Base-by-base conservation (phyloP, 139 green algal species). In the Pseudopediastrum boryanum region DNA sequence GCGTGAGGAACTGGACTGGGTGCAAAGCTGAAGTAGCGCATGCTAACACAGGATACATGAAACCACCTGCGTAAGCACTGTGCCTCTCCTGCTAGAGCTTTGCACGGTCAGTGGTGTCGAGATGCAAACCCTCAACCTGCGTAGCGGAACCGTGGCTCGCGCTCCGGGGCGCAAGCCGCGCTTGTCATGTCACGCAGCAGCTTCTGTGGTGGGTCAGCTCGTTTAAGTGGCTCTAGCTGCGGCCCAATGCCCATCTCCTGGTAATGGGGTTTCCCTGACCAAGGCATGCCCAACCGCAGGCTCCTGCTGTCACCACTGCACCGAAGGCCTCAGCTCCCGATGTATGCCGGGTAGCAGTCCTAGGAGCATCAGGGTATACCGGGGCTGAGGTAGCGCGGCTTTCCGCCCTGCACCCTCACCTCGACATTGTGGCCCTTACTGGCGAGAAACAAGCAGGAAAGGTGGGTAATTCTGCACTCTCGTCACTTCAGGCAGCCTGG, bases 281-380 rank as follows among this genome's bases (percentile, higher is more conserved):
- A 33, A 51, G 35, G 46, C 25, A 29, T 51, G 63, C 63, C 35
- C 25, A 35, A 4, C 41, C 54, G 41, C 65, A 73, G 25, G 65
- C 42, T 2, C n/a, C 65, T 59, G 65, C 65, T 13, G 27, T n/a
- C 8, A n/a, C 68, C 12, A 31, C 44, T 21, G 50, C 68, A 31
- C 29, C 43, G 29, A n/a, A 63, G n/a, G 23, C 31, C 29, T 39
- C 9, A 9, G 13, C 21, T 38, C 69, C 78, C 52, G 54, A 80
- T 31, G 43, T 69, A 4, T 68, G 48, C 29, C 62, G 75, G 33
- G 85, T 98, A 27, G 96, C 95, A 4, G 93, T 99, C 39, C 90
- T 99, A 21, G 96, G 96, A 39, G 96, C 96, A 2, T 97, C 92
- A 42, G 96, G 96, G 2, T 99, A 99, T 86, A 99, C 96, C 0